Evolutionary conservation across 805 yeast species (phyloP), one percentile per base, ranked within the genome.

Genomic region (Teunomyces lycoperdinae): DNA sequence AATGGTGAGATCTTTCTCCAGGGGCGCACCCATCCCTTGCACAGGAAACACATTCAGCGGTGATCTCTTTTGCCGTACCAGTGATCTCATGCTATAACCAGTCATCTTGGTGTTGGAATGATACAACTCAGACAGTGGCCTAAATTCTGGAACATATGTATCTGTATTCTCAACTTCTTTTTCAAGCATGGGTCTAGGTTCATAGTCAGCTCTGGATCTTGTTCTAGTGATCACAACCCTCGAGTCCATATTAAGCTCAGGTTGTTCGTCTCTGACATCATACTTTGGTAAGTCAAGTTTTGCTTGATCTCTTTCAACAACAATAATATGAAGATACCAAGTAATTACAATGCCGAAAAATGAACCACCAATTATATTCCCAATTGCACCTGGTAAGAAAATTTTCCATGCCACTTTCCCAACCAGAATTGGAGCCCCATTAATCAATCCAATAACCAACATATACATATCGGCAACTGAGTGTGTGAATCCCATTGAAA

Each of bases 41-140:
- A 87, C 91, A 0, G 95, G 94, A 66, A 86, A 87, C 1, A 86
- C 90, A 50, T 89, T 89, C 24, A 79, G 79, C 3, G 92, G 95
- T 1, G 90, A 84, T 41, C 61, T 59, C 5, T 20, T 42, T 8
- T 26, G 48, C 28, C 34, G 33, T 27, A 16, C 13, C 8, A 43
- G 30, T 3, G 38, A 17, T 24, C 20, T 31, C 10, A 46, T 44
- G 4, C 55, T 50, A 13, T 17, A 17, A 1, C 50, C 44, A 11
- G 60, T 48, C 13, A 39, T 13, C 16, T 51, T 44, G 3, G 62
- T 47, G n/a, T 44, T 26, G n/a, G 46, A 27, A 34, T 51, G 48
- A 10, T 47, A 33, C 34, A 54, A 29, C 26, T 48, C 41, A 10
- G 43, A 14, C 27, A 16, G 24, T 11, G 38, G 11, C 31, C 45